Conservation (phyloP, 2,329 filamentous ascomycete genomes). For the Aureobasidium lini region DNA sequence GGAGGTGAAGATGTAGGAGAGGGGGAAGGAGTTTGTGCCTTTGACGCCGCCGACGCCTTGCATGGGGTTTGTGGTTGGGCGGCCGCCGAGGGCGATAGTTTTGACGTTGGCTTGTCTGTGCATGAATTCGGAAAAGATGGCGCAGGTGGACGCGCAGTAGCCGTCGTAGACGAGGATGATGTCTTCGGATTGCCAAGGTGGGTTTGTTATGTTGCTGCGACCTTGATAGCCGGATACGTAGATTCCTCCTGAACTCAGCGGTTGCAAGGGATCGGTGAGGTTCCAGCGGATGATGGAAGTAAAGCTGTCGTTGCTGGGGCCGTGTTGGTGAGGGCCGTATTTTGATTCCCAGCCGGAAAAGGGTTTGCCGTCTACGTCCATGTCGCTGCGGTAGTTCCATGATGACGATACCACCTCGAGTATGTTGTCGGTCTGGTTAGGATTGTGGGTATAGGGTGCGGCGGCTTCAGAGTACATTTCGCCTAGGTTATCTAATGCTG, state of each 20-base stretch:
- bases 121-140: constrained; percentile 39
- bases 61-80: constrained; percentile 33
- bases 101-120: constrained; percentile 37
- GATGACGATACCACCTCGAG: constrained; percentile 32
- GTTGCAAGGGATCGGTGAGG: constrained; percentile 35
- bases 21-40: constrained; percentile 30
- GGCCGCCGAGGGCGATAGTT: constrained; percentile 37
- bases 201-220: constrained; percentile 36
- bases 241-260: constrained; percentile 27
- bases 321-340: constrained; percentile 33
- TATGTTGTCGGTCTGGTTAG: constrained; percentile 32
- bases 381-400: constrained; percentile 41
- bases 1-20: constrained; percentile 19
- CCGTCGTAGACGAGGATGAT: constrained; percentile 45
- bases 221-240: constrained; percentile 43
- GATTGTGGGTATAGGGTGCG: constrained; percentile 25
- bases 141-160: constrained; percentile 40
- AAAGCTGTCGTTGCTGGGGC: constrained; percentile 46
- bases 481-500: constrained; percentile 38
- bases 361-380: constrained; percentile 42
- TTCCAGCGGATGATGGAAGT: constrained; percentile 51
- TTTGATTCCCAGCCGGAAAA: constrained; percentile 41
- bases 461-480: constrained; percentile 31
- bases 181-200: constrained; percentile 51
- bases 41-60: constrained; percentile 40